A percentile compares a stretch with the other conserved stretches of the same genome.
phyloP scores from a whole-genome alignment of 1,284 basidiomycete genomes.

The Malassezia sp. region DNA sequence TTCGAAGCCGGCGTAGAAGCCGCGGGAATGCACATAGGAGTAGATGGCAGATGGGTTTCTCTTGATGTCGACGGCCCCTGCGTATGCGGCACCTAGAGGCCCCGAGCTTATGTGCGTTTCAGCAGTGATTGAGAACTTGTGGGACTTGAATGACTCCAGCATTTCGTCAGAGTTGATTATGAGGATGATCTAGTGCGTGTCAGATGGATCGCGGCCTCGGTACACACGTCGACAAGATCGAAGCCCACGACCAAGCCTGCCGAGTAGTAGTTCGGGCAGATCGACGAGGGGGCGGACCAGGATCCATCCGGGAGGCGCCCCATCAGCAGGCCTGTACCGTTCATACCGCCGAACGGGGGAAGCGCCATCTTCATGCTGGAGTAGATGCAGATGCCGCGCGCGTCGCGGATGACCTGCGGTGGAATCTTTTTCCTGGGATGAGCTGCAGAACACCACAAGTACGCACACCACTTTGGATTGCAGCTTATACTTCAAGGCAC shows the following conservation, averaged over 20 bases:
- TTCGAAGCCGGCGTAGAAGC: constrained; percentile 43
- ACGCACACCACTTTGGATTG: constrained; percentile 48
- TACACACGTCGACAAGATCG: constrained; percentile 34
- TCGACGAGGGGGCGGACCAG: constrained; percentile 52
- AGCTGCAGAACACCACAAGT: neutral
- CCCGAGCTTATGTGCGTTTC: constrained; percentile 52
- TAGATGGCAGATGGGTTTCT: constrained; percentile 39
- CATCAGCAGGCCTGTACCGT: constrained; percentile 49
- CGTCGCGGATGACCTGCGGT: constrained; percentile 49
- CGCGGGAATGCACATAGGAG: constrained; percentile 43
- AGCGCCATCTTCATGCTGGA: constrained; percentile 51
- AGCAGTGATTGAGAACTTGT: constrained; percentile 51
- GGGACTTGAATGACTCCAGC: constrained; percentile 50
- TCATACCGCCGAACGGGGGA: constrained; percentile 52
- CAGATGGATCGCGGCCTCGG: neutral
- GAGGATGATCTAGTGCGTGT: constrained; percentile 21
- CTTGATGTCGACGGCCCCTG: constrained; percentile 49
- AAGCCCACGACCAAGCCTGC: constrained; percentile 37
- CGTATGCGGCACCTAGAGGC: constrained; percentile 51
- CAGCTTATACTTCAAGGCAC: no score
- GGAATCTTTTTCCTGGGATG: constrained; percentile 49
- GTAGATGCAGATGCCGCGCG: constrained; percentile 50
- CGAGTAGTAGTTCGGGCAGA: constrained; percentile 51
- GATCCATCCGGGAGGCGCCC: constrained; percentile 33
- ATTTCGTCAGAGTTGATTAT: constrained; percentile 50